Percentiles rank a stretch among this genome's conserved stretches.
Evolutionary conservation across 345 rosid genomes (phyloP).

Genomic region (Firmiana major): DNA sequence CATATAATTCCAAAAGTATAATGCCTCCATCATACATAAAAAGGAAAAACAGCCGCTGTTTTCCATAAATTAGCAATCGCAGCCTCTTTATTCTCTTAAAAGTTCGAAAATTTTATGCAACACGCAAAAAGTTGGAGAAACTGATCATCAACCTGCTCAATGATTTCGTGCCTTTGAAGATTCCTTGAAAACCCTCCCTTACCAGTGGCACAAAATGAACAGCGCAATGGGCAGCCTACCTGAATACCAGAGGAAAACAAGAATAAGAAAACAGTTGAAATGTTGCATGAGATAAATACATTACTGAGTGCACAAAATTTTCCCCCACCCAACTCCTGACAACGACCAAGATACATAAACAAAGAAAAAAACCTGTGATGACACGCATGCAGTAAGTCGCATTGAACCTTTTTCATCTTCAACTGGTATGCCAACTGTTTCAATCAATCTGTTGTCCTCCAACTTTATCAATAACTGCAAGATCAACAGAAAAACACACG

Average conservation of each 20-base stretch:
- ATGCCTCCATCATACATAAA: neutral
- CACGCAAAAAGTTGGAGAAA: neutral
- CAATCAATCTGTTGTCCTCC: constrained; percentile 84
- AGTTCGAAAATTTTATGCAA: neutral
- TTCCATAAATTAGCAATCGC: neutral
- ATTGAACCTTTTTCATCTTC: constrained; percentile 69
- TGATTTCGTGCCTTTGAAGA: constrained; percentile 80
- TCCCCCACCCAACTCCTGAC: neutral
- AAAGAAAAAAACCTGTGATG: constrained; percentile 68
- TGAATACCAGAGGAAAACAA: constrained; percentile 26
- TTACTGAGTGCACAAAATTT: neutral
- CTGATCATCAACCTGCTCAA: constrained; percentile 64
- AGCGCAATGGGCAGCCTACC: constrained; percentile 95
- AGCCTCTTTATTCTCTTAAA: neutral
- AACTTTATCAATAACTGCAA: constrained; percentile 71
- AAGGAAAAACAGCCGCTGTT: neutral
- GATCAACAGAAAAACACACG: neutral
- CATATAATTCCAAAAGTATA: constrained; percentile 10
- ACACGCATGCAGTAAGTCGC: constrained; percentile 93
- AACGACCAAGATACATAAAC: neutral
- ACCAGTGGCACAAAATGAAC: constrained; percentile 99
- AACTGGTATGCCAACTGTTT: constrained; percentile 96
- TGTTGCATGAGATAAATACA: neutral
- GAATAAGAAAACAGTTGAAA: neutral
- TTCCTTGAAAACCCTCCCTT: constrained; percentile 96